Evolutionary conservation across 1,284 basidiomycete genomes (phyloP), one percentile per base, ranked within the genome.

Genomic region (Puccinia hordei): DNA sequence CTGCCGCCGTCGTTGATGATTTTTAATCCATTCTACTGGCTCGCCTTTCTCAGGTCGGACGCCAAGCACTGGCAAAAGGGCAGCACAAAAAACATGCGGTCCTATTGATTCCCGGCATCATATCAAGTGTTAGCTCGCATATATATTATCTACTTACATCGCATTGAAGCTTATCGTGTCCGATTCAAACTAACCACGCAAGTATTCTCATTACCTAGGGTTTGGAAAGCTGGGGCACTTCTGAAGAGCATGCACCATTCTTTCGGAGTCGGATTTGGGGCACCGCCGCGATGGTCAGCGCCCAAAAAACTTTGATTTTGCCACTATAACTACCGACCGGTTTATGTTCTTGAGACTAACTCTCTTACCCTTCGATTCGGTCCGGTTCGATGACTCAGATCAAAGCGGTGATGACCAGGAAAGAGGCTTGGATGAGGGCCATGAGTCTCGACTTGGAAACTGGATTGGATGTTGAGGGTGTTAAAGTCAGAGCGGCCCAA

Each of bases 241-340:
- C 89, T 1, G 91, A 91, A 0, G 92, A 92, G 82, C 91, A 92
- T 83, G 88, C 91, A 3, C 84, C 90, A 0, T 93, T 93, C 87
- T 95, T 95, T 85, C 90, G 93, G 13, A 90, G 93, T 85, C 92
- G 92, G 82, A 85, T 95, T 8, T 95, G 93, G 94, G 94, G 94
- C 30, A 91, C 92, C 0, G 87, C 87, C 44, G 87, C 81, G 5
- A 71, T 66, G 33, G 68, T 51, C 38, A 82, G 68, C n/a, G 4
- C 8, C 27, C 8, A 69, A 27, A 1, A 51, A n/a, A n/a, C n/a
- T n/a, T n/a, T n/a, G n/a, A n/a, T n/a, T 27, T 33, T 3, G 3
- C 24, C 41, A 24, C 4, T 35, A 12, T n/a, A 4, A 71, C 24
- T 35, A 35, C 33, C 49, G 22, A 24, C 6, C 30, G 24, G 8